phyloP scores from a whole-genome alignment of 129 eudicot genomes.

The Helianthus tuberosus region DNA sequence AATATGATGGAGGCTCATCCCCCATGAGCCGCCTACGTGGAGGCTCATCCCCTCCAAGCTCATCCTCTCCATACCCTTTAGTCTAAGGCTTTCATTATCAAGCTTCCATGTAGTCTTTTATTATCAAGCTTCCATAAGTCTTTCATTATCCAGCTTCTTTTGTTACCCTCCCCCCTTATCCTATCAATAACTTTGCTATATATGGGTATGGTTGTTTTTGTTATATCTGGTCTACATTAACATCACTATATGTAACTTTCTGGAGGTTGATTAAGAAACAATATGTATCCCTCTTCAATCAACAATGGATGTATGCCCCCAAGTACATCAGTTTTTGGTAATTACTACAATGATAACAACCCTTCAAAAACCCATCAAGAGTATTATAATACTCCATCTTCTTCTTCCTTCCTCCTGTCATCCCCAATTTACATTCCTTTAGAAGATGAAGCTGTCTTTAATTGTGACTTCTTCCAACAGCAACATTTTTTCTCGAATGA shows the following conservation, averaged over 20 bases:
- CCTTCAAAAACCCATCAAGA: constrained; percentile 17
- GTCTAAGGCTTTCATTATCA: constrained; percentile 37
- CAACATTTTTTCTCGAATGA: constrained; percentile 29
- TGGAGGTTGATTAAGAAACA: constrained; percentile 17
- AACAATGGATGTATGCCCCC: constrained; percentile 9
- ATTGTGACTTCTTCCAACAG: constrained; percentile 36
- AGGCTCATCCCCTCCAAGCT: no score
- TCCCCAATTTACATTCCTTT: constrained; percentile 38
- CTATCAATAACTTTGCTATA: no score
- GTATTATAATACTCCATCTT: constrained; percentile 7
- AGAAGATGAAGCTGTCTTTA: constrained; percentile 50
- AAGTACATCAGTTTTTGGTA: constrained; percentile 24
- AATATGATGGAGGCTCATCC: no score
- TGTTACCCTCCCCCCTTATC: no score
- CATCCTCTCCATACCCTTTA: no score
- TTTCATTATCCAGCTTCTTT: no score
- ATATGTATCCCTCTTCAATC: constrained; percentile 39
- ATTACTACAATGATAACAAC: constrained; percentile 28
- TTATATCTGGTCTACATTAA: constrained; percentile 2
- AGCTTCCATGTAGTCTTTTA: constrained; percentile 25
- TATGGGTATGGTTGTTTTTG: no score
- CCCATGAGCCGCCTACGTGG: no score
- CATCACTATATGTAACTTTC: constrained; percentile 36
- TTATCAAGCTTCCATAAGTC: no score
- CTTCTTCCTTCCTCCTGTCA: constrained; percentile 38